Conservation (phyloP, 2,329 filamentous ascomycete species). For the Hypoxylon sp. region DNA sequence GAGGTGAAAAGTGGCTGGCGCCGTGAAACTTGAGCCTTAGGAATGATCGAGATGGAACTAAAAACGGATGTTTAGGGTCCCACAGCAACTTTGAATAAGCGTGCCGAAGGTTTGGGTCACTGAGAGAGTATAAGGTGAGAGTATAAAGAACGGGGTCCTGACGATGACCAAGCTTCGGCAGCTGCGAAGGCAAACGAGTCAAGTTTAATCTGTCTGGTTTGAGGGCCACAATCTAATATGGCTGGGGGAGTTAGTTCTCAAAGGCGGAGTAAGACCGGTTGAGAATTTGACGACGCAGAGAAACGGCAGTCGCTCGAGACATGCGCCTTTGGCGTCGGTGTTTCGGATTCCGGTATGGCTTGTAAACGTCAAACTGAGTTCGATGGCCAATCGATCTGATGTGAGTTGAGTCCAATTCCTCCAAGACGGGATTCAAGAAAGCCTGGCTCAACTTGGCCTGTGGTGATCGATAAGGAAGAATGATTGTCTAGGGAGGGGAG, state of each 20-base stretch:
- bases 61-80: constrained; percentile 26
- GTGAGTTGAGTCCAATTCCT: constrained; percentile 25
- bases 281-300: constrained; percentile 26
- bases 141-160: constrained; percentile 27
- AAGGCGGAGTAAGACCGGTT: constrained; percentile 35
- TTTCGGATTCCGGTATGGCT: constrained; percentile 27
- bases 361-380: constrained; percentile 3
- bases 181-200: constrained; percentile 9
- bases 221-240: constrained; percentile 14
- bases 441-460: constrained; percentile 8
- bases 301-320: constrained; percentile 25
- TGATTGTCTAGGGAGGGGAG: constrained; percentile 32
- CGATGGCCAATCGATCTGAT: constrained; percentile 20
- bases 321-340: constrained; percentile 22
- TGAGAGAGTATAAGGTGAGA: constrained; percentile 2
- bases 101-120: constrained; percentile 8
- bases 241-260: constrained; percentile 8
- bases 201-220: constrained; percentile 21
- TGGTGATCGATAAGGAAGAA: constrained; percentile 39
- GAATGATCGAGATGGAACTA: constrained; percentile 18
- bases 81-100: constrained; percentile 19
- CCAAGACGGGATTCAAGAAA: constrained; percentile 15
- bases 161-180: constrained; percentile 8
- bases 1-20: constrained; percentile 28
- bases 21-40: constrained; percentile 32